Percentiles rank a stretch among this genome's conserved stretches.
phyloP scores from a whole-genome alignment of 106 monocot species.

The Apostasia ramifera region DNA sequence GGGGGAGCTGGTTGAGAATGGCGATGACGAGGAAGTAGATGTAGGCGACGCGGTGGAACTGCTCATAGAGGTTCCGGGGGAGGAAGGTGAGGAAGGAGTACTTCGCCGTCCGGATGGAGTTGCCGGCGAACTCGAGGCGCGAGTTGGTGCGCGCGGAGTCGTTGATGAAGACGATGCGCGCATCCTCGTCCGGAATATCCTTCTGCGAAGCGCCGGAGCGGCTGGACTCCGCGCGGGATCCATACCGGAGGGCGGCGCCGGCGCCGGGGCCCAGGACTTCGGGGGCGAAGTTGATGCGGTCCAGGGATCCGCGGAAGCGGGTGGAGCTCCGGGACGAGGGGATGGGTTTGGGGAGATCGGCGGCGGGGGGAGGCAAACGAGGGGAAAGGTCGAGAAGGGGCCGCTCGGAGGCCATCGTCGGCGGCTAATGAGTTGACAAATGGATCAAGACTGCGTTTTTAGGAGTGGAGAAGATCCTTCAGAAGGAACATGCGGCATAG shows the following conservation, averaged over 20 bases:
- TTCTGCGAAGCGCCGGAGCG: slow-evolving; percentile 35
- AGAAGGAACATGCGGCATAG: background rate
- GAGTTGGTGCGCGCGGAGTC: slow-evolving; percentile 42
- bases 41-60: slow-evolving; percentile 94
- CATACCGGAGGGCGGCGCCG: slow-evolving; percentile 17
- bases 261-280: background rate
- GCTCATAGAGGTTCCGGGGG: slow-evolving; percentile 92
- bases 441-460: background rate
- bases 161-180: slow-evolving; percentile 52
- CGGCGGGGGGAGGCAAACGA: slow-evolving; percentile 6
- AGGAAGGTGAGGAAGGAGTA: slow-evolving; percentile 88
- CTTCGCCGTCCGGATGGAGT: slow-evolving; percentile 81
- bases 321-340: slow-evolving; percentile 2
- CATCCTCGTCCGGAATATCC: slow-evolving; percentile 73
- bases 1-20: slow-evolving; percentile 89
- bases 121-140: slow-evolving; percentile 38
- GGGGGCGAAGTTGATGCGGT: background rate
- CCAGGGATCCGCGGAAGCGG: background rate
- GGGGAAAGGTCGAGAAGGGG: slow-evolving; percentile 20
- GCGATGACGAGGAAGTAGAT: slow-evolving; percentile 91
- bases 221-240: slow-evolving; percentile 42
- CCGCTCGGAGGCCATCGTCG: slow-evolving; percentile 24
- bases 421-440: background rate
- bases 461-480: background rate
- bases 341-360: slow-evolving; percentile 8